Evolutionary conservation across 352 stramenopile species (phyloP).

Genomic region (Globisporangium cystogenes): DNA sequence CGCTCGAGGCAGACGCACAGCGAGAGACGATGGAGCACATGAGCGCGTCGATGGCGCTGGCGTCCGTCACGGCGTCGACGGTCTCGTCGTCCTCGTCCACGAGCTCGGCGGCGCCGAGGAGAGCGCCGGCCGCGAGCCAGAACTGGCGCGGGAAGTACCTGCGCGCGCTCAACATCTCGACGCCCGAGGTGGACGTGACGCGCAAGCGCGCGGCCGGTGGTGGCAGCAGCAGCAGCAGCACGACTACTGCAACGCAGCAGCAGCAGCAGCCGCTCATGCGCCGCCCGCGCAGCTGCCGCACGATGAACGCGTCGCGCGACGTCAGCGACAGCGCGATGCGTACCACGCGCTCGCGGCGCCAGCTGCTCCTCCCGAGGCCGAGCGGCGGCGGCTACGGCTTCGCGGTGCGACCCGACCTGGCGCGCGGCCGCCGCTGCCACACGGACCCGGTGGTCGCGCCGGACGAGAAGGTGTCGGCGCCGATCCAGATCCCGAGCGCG

Average conservation of each 20-base stretch:
- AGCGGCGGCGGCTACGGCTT: conserved; percentile 17
- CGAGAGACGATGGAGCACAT: not conserved
- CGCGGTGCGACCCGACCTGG: conserved; percentile 12
- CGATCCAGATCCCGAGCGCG: conserved; percentile 54
- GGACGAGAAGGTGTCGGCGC: conserved; percentile 39
- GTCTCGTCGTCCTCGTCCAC: not conserved
- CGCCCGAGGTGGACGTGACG: conserved; percentile 25
- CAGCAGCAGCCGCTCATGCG: conserved; percentile 28
- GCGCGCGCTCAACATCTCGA: conserved; percentile 68
- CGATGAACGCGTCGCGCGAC: conserved; percentile 3
- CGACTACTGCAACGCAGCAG: not conserved
- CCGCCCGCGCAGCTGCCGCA: conserved; percentile 6
- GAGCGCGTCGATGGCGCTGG: not conserved
- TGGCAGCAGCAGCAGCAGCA: not conserved
- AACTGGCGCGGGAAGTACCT: conserved; percentile 79
- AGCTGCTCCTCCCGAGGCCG: not conserved
- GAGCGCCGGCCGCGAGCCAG: conserved; percentile 14
- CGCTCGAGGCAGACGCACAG: not conserved
- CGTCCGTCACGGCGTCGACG: not conserved
- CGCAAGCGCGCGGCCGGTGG: conserved; percentile 1
- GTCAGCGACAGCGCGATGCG: conserved; percentile 9
- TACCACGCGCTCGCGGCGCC: conserved; percentile 4
- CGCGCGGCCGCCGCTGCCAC: conserved; percentile 25
- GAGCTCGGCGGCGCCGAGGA: not conserved
- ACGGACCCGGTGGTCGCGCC: conserved; percentile 24